A percentile compares a stretch with the other conserved stretches of the same genome.
phyloP scores from a whole-genome alignment of 352 stramenopile species.

The Globisporangium rhizosaccharum region DNA sequence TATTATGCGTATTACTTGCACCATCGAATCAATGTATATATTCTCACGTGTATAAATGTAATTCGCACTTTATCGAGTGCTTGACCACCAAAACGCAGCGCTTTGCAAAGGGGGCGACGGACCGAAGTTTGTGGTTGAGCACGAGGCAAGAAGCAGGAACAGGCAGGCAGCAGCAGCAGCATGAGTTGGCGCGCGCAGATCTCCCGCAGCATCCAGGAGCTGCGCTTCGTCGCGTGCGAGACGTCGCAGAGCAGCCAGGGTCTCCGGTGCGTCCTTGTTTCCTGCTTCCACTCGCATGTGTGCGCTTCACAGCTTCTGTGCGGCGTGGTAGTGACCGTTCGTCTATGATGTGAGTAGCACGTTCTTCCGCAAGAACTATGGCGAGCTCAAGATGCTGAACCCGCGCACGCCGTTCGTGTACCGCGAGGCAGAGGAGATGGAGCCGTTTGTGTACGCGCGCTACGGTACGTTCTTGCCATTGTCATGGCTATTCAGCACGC shows the following conservation, averaged over 20 bases:
- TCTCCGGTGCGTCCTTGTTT: conserved; percentile 43
- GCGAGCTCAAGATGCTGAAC: conserved; percentile 87
- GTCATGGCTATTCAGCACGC: not conserved
- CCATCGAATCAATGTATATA: too few species aligned
- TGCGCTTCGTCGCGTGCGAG: conserved; percentile 81
- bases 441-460: conserved; percentile 85
- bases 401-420: conserved; percentile 79
- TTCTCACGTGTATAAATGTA: too few species aligned
- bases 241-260: conserved; percentile 81
- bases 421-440: conserved; percentile 81
- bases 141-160: not conserved
- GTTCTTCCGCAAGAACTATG: conserved; percentile 87
- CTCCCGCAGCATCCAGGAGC: conserved; percentile 77
- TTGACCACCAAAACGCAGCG: too few species aligned
- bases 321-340: too few species aligned
- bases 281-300: not conserved
- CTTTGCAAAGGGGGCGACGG: not conserved
- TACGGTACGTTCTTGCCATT: conserved; percentile 35
- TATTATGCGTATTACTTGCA: too few species aligned
- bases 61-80: not conserved
- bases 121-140: not conserved
- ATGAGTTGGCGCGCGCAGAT: conserved; percentile 90
- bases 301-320: not conserved
- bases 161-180: conserved; percentile 9
- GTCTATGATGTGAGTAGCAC: conserved; percentile 27